phyloP scores from a whole-genome alignment of 2,329 filamentous ascomycete genomes.

The Teratosphaeria zuluensis region DNA sequence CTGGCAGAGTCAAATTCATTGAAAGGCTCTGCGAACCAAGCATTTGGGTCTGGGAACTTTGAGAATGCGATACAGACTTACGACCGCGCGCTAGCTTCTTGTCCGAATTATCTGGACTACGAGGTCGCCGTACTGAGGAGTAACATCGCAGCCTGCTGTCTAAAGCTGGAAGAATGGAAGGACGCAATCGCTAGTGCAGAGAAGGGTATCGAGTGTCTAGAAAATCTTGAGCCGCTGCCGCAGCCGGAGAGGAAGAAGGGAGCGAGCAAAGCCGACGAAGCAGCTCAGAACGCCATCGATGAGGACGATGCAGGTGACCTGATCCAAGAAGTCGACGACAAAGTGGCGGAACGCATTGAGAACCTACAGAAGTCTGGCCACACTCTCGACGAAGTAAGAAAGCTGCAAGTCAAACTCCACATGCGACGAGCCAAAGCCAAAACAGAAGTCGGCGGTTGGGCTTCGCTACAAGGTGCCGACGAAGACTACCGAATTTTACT shows the following conservation, averaged over 20 bases:
- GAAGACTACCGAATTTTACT: slow-evolving; percentile 65
- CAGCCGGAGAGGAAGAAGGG: slow-evolving; percentile 12
- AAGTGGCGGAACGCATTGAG: slow-evolving; percentile 33
- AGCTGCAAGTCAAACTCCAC: slow-evolving; percentile 74
- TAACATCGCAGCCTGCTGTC: slow-evolving; percentile 80
- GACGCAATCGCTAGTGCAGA: slow-evolving; percentile 67
- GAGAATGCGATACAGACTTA: slow-evolving; percentile 73
- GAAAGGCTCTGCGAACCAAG: slow-evolving; percentile 66
- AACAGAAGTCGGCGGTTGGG: slow-evolving; percentile 66
- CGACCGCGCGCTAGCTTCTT: slow-evolving; percentile 65
- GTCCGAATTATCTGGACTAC: slow-evolving; percentile 78
- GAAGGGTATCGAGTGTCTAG: slow-evolving; percentile 62
- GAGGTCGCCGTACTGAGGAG: slow-evolving; percentile 78
- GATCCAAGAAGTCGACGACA: slow-evolving; percentile 42
- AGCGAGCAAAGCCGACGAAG: slow-evolving; percentile 9
- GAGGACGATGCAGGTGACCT: slow-evolving; percentile 11
- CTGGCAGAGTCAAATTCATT: slow-evolving; percentile 60
- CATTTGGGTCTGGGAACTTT: slow-evolving; percentile 66
- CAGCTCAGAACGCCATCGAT: slow-evolving; percentile 2
- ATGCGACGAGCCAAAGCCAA: slow-evolving; percentile 59
- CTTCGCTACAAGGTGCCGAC: slow-evolving; percentile 65
- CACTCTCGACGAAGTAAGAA: slow-evolving; percentile 53
- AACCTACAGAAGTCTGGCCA: slow-evolving; percentile 34
- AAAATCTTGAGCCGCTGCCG: slow-evolving; percentile 45
- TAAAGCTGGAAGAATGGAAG: slow-evolving; percentile 80